Base-by-base conservation (phyloP, 208 protist genomes). In the Herpetomonas samuelpessoai region DNA sequence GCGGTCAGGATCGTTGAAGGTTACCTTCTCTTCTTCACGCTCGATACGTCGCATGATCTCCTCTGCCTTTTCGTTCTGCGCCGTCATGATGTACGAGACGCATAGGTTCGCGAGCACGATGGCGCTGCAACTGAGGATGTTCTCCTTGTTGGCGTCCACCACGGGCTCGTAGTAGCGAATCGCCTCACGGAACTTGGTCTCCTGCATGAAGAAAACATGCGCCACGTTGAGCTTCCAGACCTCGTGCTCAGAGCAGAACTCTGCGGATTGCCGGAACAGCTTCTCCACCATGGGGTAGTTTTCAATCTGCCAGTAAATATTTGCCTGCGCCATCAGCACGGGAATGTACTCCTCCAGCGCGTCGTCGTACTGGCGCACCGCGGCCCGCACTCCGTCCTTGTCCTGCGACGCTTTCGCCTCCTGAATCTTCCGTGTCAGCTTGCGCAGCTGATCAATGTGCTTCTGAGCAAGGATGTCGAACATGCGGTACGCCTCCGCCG, bases 261-360 rank as follows among this genome's bases (percentile, higher is more conserved):
- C 96, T 14, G 92, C 89, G 9, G 89, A 96, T 72, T 98, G 92
- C 27, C 92, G 83, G 64, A 99, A 98, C 26, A 96, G 91, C 65
- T 92, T 88, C 73, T 98, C 95, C 14, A 98, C 96, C 66, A 92
- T 86, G 19, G 84, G 81, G 66, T 98, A 99, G 72, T 98, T 98
- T 52, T 98, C 89, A 57, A 98, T 89, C 56, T 99, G 93, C 97
- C 97, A 99, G 80, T 98, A 99, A 35, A 99, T 98, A 70, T 98
- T 97, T n/a, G 97, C 97, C 83, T 97, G 88, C 30, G 86, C 86
- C 93, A 97, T 97, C 3, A 99, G 88, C 10, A 98, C 93, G 0
- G 97, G 97, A 45, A 98, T 98, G 71, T 98, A 98, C 52, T 86
- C 79, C 65, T 98, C 96, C 9, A 98, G 65, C 3, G 91, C 94